phyloP scores from a whole-genome alignment of 2,329 filamentous ascomycete genomes.

The Periconia sp. region DNA sequence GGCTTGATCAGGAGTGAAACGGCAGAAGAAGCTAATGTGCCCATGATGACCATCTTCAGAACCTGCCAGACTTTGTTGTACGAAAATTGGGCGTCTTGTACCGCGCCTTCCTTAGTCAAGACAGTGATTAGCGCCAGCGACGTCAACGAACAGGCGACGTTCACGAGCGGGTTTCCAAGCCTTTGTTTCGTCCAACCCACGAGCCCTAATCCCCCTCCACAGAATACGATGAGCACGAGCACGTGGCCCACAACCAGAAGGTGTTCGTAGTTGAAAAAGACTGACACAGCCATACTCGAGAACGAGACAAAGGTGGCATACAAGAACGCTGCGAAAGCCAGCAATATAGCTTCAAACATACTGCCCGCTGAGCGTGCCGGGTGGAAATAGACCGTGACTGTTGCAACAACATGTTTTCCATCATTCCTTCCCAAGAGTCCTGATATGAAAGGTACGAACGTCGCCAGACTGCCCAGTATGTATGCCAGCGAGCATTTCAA shows the following conservation, averaged over 20 bases:
- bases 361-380: slow-evolving; percentile 83
- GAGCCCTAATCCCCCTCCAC: slow-evolving; percentile 83
- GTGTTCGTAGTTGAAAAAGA: slow-evolving; percentile 71
- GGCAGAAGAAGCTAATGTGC: slow-evolving; percentile 55
- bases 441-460: slow-evolving; percentile 75
- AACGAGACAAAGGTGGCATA: slow-evolving; percentile 78
- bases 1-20: slow-evolving; percentile 73
- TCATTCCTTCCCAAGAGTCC: slow-evolving; percentile 78
- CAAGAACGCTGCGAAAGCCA: slow-evolving; percentile 74
- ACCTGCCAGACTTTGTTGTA: slow-evolving; percentile 77
- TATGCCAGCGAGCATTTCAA: slow-evolving; percentile 93
- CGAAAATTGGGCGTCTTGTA: slow-evolving; percentile 80
- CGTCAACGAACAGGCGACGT: slow-evolving; percentile 76
- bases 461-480: slow-evolving; percentile 80
- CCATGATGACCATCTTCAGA: slow-evolving; percentile 58
- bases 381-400: slow-evolving; percentile 93
- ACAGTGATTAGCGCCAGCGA: slow-evolving; percentile 88
- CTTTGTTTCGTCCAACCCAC: slow-evolving; percentile 85
- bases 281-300: slow-evolving; percentile 84
- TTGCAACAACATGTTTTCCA: slow-evolving; percentile 91
- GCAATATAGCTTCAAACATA: slow-evolving; percentile 82
- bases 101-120: slow-evolving; percentile 85
- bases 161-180: slow-evolving; percentile 76
- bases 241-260: slow-evolving; percentile 73
- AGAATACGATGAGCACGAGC: slow-evolving; percentile 78